A percentile compares a stretch with the other conserved stretches of the same genome.
Conservation (phyloP, 495 filamentous ascomycete genomes). For the Xylaria bambusicola region DNA sequence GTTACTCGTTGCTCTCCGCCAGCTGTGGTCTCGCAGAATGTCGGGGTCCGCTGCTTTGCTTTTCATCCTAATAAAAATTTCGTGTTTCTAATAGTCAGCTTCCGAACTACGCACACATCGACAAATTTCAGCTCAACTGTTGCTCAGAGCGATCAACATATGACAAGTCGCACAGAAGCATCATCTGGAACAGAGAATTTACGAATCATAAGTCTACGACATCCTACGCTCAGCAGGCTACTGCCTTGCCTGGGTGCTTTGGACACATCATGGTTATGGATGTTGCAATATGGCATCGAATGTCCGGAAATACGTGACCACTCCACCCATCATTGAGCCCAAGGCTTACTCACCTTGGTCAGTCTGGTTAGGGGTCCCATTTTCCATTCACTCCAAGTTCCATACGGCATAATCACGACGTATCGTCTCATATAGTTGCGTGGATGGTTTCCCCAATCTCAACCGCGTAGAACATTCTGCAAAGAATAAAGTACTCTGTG, state of each 20-base stretch:
- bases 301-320: slow-evolving; percentile 23
- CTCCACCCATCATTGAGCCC: slow-evolving; percentile 23
- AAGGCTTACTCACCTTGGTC: slow-evolving; percentile 14
- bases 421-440: slow-evolving; percentile 35
- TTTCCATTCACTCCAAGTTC: slow-evolving; percentile 24
- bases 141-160: slow-evolving; percentile 33
- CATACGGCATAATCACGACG: slow-evolving; percentile 24
- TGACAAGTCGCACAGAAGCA: slow-evolving; percentile 43
- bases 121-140: slow-evolving; percentile 34
- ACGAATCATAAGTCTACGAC: slow-evolving; percentile 52
- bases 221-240: slow-evolving; percentile 60
- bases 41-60: slow-evolving; percentile 27
- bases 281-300: slow-evolving; percentile 53
- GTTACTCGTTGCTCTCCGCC: slow-evolving; percentile 22
- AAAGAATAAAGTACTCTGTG: slow-evolving; percentile 33
- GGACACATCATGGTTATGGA: slow-evolving; percentile 62
- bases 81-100: slow-evolving; percentile 39
- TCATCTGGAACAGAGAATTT: slow-evolving; percentile 58
- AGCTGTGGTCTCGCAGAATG: slow-evolving; percentile 3
- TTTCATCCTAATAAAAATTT: slow-evolving; percentile 24
- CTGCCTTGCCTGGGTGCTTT: slow-evolving; percentile 54
- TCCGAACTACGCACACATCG: slow-evolving; percentile 31
- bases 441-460: slow-evolving; percentile 33
- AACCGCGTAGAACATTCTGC: slow-evolving; percentile 34
- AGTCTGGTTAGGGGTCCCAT: slow-evolving; percentile 28